A percentile compares a stretch with the other conserved stretches of the same genome.
Conservation (phyloP, 768 basidiomycete genomes). For the Mrakia gelida region DNA sequence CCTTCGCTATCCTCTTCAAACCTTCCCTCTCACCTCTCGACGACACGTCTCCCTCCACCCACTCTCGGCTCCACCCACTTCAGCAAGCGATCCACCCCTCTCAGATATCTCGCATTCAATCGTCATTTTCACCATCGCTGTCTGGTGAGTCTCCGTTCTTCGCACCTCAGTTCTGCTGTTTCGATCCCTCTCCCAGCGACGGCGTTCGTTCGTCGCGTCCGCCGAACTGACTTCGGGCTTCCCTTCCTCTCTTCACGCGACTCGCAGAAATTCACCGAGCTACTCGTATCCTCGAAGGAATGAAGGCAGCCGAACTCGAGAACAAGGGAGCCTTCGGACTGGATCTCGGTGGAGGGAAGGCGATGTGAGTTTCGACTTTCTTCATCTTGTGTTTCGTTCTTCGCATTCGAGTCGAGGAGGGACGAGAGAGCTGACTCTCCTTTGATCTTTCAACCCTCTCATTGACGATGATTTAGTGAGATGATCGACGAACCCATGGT, state of each 20-base stretch:
- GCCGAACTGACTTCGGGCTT: not conserved
- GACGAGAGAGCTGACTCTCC: not conserved
- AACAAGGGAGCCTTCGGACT: slow-evolving; percentile 66
- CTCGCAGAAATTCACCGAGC: slow-evolving; percentile 69
- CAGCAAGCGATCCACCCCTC: slow-evolving; percentile 93
- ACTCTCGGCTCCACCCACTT: slow-evolving; percentile 10
- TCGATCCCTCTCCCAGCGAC: not conserved
- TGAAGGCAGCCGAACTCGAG: slow-evolving; percentile 52
- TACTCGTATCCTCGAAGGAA: slow-evolving; percentile 62
- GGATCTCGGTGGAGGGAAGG: slow-evolving; percentile 54
- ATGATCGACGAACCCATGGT: slow-evolving; percentile 94
- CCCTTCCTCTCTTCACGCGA: not conserved
- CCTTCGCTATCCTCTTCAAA: not conserved
- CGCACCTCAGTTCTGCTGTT: not conserved
- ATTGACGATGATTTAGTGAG: slow-evolving; percentile 41
- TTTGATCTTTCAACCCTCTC: not conserved
- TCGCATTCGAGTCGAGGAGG: not conserved
- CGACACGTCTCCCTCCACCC: not conserved
- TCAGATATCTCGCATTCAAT: slow-evolving; percentile 72
- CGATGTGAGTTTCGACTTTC: not conserved
- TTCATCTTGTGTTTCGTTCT: not conserved
- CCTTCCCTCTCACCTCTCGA: not conserved
- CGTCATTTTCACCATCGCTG: slow-evolving; percentile 68
- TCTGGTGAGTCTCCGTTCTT: slow-evolving; percentile 51
- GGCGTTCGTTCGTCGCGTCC: not conserved